These are phyloP conservation scores for Pleomassaria siparia DNA, from an alignment of 2,329 filamentous ascomycete genomes.

Conservation along the genomic window DNA sequence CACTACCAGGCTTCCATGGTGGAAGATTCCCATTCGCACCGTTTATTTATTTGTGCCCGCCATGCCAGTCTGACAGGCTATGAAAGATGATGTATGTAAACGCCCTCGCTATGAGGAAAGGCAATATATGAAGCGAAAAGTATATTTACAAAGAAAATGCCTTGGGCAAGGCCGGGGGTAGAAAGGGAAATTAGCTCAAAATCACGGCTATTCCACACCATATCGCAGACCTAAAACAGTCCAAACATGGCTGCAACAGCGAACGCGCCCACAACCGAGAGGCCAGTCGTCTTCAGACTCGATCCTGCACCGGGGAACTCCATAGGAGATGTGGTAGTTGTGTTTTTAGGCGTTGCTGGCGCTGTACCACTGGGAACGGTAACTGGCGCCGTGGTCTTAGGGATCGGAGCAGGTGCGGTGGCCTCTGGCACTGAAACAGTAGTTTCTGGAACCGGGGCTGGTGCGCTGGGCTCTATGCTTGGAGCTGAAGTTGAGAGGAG, in stretches of 20 bases:
- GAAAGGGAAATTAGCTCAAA: neutral
- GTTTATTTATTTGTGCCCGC: neutral
- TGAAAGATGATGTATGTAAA: neutral
- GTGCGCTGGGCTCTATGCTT: slow-evolving; percentile 2
- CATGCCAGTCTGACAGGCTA: too few relatives aligned
- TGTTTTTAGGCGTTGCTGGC: slow-evolving; percentile 24
- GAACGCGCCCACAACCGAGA: slow-evolving; percentile 22
- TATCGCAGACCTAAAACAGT: slow-evolving; percentile 20
- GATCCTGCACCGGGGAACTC: slow-evolving; percentile 28
- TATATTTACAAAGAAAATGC: slow-evolving; percentile 13
- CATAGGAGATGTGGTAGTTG: slow-evolving; percentile 18
- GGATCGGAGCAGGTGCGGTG: slow-evolving; percentile 3
- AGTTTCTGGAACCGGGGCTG: too few relatives aligned
- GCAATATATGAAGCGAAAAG: slow-evolving; percentile 9
- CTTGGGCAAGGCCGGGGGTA: neutral
- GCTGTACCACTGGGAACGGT: slow-evolving; percentile 1
- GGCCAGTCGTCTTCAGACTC: slow-evolving; percentile 14
- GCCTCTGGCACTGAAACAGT: neutral
- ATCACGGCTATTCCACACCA: neutral
- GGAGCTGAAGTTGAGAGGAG: slow-evolving; percentile 4
- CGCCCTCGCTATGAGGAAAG: neutral
- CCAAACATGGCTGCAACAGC: slow-evolving; percentile 20
- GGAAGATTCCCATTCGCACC: neutral
- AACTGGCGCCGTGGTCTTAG: slow-evolving; percentile 4
- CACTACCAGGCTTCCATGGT: neutral